Evolutionary conservation across 1,284 basidiomycete species (phyloP), one percentile per base, ranked within the genome.

Genomic region (Puccinia coronata): DNA sequence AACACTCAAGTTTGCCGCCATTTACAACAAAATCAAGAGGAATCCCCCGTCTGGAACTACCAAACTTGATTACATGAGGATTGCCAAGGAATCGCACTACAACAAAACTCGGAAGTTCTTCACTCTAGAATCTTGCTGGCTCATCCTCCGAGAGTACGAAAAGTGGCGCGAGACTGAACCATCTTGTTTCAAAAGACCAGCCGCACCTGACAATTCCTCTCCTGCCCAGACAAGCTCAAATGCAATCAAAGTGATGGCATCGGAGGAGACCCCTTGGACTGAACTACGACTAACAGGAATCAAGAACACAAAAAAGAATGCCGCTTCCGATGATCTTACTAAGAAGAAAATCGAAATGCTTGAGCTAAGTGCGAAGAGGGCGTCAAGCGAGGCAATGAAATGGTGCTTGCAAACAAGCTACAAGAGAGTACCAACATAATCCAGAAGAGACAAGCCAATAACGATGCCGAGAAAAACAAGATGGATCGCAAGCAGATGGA

Each of bases 21-120:
- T 63, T 20, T 63, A 63, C 59, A 63, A 63, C 34, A 63, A 36
- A 28, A 63, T 63, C 28, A 28, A 63, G 28, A 63, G 25, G 28
- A 31, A 31, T 31, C 59, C 59, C 3, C 59, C 59, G 6, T 63
- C 59, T 6, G 59, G 59, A 28, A 18, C 25, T 8, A 31, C 14
- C 59, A 12, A 16, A 11, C 11, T 3, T 18, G 59, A 63, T 31
- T 63, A 28, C 25, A 6, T 63, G 20, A 63, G 34, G 59, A 3
- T 63, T 16, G 59, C 59, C 8, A 63, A 31, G 28, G 59, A 63
- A 31, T 3, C 16, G 6, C 34, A 63, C 20, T 63, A 63, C 28
- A 28, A 63, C 6, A 12, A 63, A 6, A 31, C 25, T 34, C 28
- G 59, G 12, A 16, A 28, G 16, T 11, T 31, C 2, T 63, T 63